Evolutionary conservation across 2,329 filamentous ascomycete species (phyloP), one percentile per base, ranked within the genome.

Genomic region (Tolypocladium inflatum): DNA sequence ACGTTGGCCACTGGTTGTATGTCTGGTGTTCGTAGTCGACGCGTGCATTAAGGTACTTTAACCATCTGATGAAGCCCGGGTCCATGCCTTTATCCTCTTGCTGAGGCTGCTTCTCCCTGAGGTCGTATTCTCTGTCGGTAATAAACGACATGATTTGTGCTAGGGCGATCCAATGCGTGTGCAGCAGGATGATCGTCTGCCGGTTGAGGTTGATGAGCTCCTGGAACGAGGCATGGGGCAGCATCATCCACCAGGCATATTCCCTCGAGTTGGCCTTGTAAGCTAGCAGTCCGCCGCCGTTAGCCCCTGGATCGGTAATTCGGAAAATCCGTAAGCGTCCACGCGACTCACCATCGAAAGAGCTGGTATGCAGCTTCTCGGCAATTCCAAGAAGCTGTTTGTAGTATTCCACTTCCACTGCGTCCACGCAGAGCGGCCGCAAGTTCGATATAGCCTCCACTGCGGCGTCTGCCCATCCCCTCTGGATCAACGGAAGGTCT

Each of bases 241-340:
- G 73, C 66, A 80, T 74, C 74, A 83, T 83, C 80, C 80, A 83
- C 81, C 80, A 84, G 4, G 66, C 73, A 65, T 81, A 83, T 63
- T 81, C 79, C 57, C 73, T 69, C 48, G 72, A 73, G 56, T 82
- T 73, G n/a, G 75, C 70, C 60, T 76, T 71, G 64, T 82, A 82
- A 19, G 80, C 80, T 80, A 13, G 21, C 38, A 15, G 33, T 43
- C 9, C 48, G 19, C 48, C 19, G 9, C 10, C 37, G 54, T 62
- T 4, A 62, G 55, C 33, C 38, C 35, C 33, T 15, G 41, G 4
- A n/a, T n/a, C 9, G 4, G 30, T 6, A 35, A 2, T 30, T 19
- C 7, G 17, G 11, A 48, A 17, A 9, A 1, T 5, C 6, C 23
- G 43, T n/a, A 15, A 10, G 45, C 26, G 15, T 23, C 19, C 11